phyloP scores from a whole-genome alignment of 2,329 filamentous ascomycete genomes.

The Clathrospora elynae region DNA sequence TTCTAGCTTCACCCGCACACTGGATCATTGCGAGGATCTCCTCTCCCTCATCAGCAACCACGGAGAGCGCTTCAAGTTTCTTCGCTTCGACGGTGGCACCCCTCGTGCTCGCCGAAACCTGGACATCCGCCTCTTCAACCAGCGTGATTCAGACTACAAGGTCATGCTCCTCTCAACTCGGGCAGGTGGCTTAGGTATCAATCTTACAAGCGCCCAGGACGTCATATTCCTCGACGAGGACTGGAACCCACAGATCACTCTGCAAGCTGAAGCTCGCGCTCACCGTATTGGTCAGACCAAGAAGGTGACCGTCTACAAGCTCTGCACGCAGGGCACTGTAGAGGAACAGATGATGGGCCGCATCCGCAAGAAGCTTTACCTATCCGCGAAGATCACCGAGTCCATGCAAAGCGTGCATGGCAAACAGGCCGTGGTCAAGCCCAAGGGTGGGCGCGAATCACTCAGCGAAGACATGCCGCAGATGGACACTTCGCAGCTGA shows the following conservation, averaged over 20 bases:
- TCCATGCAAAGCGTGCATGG: constrained; percentile 61
- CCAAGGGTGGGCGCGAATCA: constrained; percentile 18
- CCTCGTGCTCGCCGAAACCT: constrained; percentile 57
- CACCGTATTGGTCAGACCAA: constrained; percentile 62
- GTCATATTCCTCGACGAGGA: constrained; percentile 63
- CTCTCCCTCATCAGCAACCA: constrained; percentile 52
- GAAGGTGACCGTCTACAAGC: constrained; percentile 61
- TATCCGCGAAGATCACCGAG: constrained; percentile 65
- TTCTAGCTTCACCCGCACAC: constrained; percentile 58
- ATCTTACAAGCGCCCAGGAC: constrained; percentile 60
- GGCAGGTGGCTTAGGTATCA: constrained; percentile 62
- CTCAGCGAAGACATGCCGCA: constrained; percentile 57
- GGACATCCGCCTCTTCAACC: constrained; percentile 60
- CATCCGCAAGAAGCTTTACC: constrained; percentile 66
- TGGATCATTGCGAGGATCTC: constrained; percentile 60
- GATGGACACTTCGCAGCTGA: constrained; percentile 58
- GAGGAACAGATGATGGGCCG: constrained; percentile 64
- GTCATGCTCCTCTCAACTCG: constrained; percentile 62
- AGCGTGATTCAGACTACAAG: constrained; percentile 52
- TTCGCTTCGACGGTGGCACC: constrained; percentile 59
- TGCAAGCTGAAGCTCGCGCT: constrained; percentile 61
- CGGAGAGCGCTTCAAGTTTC: constrained; percentile 51
- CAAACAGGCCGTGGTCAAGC: constrained; percentile 34
- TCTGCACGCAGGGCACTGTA: constrained; percentile 62
- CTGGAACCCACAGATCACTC: constrained; percentile 60